Base-by-base conservation (phyloP, 306 rosid species). In the Vigna reflexopilosa region DNA sequence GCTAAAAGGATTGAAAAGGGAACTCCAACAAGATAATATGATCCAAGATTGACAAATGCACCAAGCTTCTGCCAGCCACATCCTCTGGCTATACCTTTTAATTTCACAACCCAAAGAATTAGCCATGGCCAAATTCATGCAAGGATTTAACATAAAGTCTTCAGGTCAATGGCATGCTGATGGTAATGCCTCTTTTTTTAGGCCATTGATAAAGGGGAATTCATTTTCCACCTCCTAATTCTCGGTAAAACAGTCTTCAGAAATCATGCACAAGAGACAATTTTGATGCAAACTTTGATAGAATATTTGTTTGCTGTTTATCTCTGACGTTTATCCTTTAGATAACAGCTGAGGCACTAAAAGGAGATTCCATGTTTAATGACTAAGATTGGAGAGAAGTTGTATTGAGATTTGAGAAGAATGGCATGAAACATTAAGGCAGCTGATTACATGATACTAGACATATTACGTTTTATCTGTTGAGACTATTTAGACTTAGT, bases 1-100 rank as follows among this genome's bases (percentile, higher is more conserved):
- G 83, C 71, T 26, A 72, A 26, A n/a, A 75, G 74, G 70, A 65
- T 5, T 0, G 88, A 42, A 9, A 56, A 34, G 49, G 88, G 88
- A 70, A 85, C 48, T 0, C 86, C 88, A 17, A 70, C 52, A 26
- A 85, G 10, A 75, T 85, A 85, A 65, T 69, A 82, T 1, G 86
- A 75, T 55, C 86, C 83, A 26, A 85, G 84, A 75, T 85, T 85
- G 12, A 78, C 72, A 75, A 9, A 69, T 48, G 88, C 84, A 11
- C 88, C 88, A 48, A 85, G 63, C 32, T 85, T 85, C 50, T 82
- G 86, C 88, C 88, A 75, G 12, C 86, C 88, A 65, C 84, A 74
- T 74, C 88, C 88, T 75, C 86, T 82, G 1, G 69, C 81, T 56
- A 85, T 16, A 12, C 86, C 88, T 85, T 13, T 80, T 77, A 54